phyloP scores from a whole-genome alignment of 2,329 filamentous ascomycete species.

The Parastagonospora nodorum region DNA sequence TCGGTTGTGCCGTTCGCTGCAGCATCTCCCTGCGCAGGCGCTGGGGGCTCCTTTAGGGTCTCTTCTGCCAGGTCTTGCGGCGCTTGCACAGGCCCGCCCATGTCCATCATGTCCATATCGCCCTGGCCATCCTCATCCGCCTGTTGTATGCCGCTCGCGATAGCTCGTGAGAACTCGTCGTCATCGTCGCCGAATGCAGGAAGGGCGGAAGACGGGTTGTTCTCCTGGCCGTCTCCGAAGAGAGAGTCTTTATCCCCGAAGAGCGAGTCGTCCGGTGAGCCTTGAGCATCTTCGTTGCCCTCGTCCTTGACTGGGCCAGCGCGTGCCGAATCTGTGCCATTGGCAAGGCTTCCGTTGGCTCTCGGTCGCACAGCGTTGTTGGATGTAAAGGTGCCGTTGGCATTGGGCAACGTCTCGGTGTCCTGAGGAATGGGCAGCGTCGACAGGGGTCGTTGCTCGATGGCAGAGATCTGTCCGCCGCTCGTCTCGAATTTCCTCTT shows the following conservation, averaged over 20 bases:
- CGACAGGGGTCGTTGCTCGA: conserved; percentile 82
- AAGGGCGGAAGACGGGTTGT: conserved; percentile 50
- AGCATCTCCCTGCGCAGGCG: conserved; percentile 17
- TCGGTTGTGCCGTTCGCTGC: conserved; percentile 26
- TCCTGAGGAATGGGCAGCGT: conserved; percentile 76
- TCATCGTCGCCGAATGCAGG: conserved; percentile 75
- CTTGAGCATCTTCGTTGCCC: conserved; percentile 62
- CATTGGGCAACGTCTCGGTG: conserved; percentile 58
- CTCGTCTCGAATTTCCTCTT: conserved; percentile 77
- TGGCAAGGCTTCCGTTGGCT: conserved; percentile 59
- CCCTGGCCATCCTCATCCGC: conserved; percentile 49
- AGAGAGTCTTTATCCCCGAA: conserved; percentile 85
- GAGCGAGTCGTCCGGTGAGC: conserved; percentile 76
- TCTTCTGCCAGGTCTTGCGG: conserved; percentile 32
- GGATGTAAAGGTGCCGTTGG: conserved; percentile 74
- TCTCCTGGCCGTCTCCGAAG: conserved; percentile 74
- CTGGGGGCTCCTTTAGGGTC: conserved; percentile 23
- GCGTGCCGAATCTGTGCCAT: conserved; percentile 43
- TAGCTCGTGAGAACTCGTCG: conserved; percentile 77
- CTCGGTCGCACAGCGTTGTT: conserved; percentile 69
- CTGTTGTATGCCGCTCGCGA: conserved; percentile 61
- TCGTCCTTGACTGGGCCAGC: conserved; percentile 30
- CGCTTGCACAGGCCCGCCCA: conserved; percentile 50
- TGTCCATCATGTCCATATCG: conserved; percentile 53
- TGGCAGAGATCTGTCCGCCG: conserved; percentile 82